phyloP scores from a whole-genome alignment of 1,284 basidiomycete species.

The Ustanciosporium gigantosporum region DNA sequence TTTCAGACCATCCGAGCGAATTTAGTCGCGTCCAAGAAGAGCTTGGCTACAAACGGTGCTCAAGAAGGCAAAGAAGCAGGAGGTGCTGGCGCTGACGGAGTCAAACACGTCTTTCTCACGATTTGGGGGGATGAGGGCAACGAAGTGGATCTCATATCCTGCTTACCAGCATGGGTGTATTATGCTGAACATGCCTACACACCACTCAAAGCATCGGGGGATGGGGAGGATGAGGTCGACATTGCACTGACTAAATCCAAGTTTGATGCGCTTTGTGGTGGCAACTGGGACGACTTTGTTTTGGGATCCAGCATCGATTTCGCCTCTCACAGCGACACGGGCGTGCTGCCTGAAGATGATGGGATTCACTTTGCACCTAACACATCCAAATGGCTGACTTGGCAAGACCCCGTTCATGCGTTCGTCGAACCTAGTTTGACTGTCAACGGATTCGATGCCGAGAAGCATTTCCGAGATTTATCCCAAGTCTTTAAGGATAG shows the following conservation, averaged over 20 bases:
- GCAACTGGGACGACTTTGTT: conserved; percentile 60
- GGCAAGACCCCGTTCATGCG: conserved; percentile 53
- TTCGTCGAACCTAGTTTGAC: conserved; percentile 44
- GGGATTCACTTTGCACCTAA: conserved; percentile 59
- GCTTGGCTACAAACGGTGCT: no score
- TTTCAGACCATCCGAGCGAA: conserved; percentile 61
- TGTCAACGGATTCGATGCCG: conserved; percentile 36
- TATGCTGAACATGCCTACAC: conserved; percentile 60
- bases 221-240: conserved; percentile 40
- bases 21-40: conserved; percentile 57
- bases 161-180: conserved; percentile 51
- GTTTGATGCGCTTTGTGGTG: conserved; percentile 58
- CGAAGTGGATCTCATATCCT: conserved; percentile 53
- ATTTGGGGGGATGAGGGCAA: conserved; percentile 63
- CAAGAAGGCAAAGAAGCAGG: no score
- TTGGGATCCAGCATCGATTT: conserved; percentile 59
- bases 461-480: conserved; percentile 25
- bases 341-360: conserved; percentile 36
- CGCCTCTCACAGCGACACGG: conserved; percentile 5
- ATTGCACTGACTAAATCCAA: conserved; percentile 37
- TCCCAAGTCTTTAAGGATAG: conserved; percentile 11
- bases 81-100: no score
- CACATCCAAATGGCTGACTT: conserved; percentile 61
- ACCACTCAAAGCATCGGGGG: not conserved
- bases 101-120: conserved; percentile 60